Conservation (phyloP, 371 early-diverging fungal genomes). For the Apophysomyces trapeziformis region DNA sequence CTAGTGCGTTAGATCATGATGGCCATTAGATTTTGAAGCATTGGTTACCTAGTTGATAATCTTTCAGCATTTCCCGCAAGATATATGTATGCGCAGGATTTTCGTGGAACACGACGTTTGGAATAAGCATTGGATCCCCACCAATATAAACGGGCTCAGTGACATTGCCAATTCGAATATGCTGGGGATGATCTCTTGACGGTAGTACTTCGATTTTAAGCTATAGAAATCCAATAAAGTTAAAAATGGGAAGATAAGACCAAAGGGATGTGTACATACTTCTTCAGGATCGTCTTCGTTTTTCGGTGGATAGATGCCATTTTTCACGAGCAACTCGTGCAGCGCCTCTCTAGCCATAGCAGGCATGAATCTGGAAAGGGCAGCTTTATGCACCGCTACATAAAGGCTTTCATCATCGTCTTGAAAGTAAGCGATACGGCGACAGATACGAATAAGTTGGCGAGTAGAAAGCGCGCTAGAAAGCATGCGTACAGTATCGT, state of each 20-base stretch:
- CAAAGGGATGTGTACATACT: constrained; percentile 20
- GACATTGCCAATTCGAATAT: constrained; percentile 62
- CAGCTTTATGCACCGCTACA: constrained; percentile 73
- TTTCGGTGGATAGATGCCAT: constrained; percentile 61
- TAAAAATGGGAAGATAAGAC: not conserved
- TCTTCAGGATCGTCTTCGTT: constrained; percentile 38
- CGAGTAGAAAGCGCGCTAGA: constrained; percentile 73
- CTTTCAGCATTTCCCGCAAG: constrained; percentile 74
- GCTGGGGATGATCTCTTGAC: constrained; percentile 49
- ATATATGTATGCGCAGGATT: constrained; percentile 77
- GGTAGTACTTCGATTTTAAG: constrained; percentile 65
- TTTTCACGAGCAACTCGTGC: constrained; percentile 63
- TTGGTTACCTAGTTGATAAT: constrained; percentile 57
- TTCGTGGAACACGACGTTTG: constrained; percentile 76
- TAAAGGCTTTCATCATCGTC: constrained; percentile 68
- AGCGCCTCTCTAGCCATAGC: constrained; percentile 69
- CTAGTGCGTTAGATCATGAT: not conserved
- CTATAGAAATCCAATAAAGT: constrained; percentile 17
- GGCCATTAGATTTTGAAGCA: not conserved
- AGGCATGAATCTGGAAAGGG: constrained; percentile 79
- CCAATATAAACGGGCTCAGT: constrained; percentile 59
- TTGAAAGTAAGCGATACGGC: constrained; percentile 65
- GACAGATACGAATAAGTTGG: constrained; percentile 80
- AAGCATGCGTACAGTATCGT: constrained; percentile 67
- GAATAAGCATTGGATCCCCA: constrained; percentile 71